Base-by-base conservation (phyloP, 768 basidiomycete species). In the Roridomyces roridus region DNA sequence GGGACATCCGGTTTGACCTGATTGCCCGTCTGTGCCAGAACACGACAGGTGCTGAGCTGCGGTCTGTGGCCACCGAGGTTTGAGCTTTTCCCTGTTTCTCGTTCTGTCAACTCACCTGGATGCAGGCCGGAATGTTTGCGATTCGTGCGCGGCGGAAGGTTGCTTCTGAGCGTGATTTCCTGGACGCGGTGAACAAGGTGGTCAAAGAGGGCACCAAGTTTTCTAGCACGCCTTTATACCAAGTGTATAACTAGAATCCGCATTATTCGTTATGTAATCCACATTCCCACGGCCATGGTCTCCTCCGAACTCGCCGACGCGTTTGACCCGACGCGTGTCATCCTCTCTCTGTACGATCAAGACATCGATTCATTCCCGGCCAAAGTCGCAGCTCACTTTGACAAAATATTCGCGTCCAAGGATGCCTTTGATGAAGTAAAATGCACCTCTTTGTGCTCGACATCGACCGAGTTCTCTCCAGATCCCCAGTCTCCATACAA, bases 41-140 rank as follows among this genome's bases (percentile, higher is more conserved):
- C 72, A 96, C 97, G 14, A 98, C 97, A 11, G 97, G 97, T 56
- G 97, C 97, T n/a, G 97, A 99, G 74, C 74, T 99, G 55, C 88
- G 96, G 43, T 94, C 93, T 23, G 97, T 99, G 8, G 95, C 96
- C 15, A 99, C 96, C 9, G 96, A 99, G 83, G 92, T 91, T 67
- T 35, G 79, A 69, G 10, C n/a, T 51, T 28, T 37, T 39, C 35
- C 17, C 28, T 28, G 18, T 21, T 25, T 31, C 35, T 41, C 23
- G 25, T 46, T 25, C 42, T 28, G 21, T 11, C n/a, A n/a, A 40
- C 24, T 29, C 20, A 29, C 6, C 36, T 29, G 46, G 28, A 36
- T 36, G n/a, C 60, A 92, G 90, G 97, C 97, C 44, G 97, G 97
- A n/a, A 98, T 99, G 97, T 99, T 96, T 75, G 96, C 97, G 2